Evolutionary conservation across 108 stramenopile species (phyloP).

Genomic region (Pseudonitzschia multistriata): DNA sequence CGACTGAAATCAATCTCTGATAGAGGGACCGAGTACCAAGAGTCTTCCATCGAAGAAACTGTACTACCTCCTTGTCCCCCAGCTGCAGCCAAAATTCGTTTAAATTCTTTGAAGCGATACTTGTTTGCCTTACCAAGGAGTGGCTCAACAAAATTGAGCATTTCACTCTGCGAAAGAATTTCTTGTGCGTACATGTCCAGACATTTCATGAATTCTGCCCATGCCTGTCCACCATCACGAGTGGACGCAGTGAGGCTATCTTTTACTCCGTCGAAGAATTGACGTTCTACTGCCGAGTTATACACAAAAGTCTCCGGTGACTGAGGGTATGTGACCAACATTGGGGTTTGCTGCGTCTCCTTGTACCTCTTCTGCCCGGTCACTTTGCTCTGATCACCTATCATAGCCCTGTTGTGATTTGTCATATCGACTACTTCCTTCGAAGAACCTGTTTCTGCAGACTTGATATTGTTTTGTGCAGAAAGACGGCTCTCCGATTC

Average conservation of each 20-base stretch:
- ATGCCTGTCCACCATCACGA: constrained; percentile 86
- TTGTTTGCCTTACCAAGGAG: constrained; percentile 85
- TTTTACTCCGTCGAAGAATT: constrained; percentile 87
- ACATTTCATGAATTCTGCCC: constrained; percentile 95
- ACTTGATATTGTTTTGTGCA: constrained; percentile 39
- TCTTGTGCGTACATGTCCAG: constrained; percentile 94
- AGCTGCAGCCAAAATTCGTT: constrained; percentile 79
- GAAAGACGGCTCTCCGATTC: constrained; percentile 82
- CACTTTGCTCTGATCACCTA: neutral
- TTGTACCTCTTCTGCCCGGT: constrained; percentile 28
- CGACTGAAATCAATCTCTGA: constrained; percentile 89
- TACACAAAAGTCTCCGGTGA: constrained; percentile 71
- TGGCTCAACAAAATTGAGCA: constrained; percentile 89
- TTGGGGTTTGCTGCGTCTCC: constrained; percentile 16
- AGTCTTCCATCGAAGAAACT: constrained; percentile 63
- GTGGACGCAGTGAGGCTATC: constrained; percentile 79
- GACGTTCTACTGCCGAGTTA: constrained; percentile 86
- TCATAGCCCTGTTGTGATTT: constrained; percentile 5
- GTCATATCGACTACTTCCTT: constrained; percentile 79
- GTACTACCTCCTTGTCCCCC: constrained; percentile 38
- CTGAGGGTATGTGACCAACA: constrained; percentile 24
- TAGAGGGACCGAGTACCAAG: constrained; percentile 88
- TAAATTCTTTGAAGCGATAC: constrained; percentile 94
- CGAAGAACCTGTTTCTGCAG: constrained; percentile 1
- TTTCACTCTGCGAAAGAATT: constrained; percentile 85